These are phyloP conservation scores for Rhododendron williamsianum DNA, from an alignment of 148 eudicot species.

Conservation along the genomic window DNA sequence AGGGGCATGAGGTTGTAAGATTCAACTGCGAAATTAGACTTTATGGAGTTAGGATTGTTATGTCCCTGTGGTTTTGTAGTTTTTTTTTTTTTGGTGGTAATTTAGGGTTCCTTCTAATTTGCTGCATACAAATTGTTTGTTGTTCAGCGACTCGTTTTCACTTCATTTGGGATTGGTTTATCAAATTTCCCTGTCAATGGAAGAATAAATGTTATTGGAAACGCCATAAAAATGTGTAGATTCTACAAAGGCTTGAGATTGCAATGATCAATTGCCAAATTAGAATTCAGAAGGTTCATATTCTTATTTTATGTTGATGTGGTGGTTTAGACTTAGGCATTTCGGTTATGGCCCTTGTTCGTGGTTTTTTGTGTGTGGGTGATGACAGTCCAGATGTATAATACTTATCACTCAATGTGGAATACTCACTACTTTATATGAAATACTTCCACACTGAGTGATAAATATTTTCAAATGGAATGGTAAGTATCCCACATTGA, in stretches of 20 bases:
- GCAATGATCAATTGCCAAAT: not conserved
- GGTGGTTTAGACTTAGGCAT: not conserved
- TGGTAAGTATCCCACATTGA: no score
- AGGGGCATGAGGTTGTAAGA: not conserved
- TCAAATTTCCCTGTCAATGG: not conserved
- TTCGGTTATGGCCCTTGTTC: not conserved
- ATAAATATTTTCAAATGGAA: no score
- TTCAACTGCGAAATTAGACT: not conserved
- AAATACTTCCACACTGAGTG: no score
- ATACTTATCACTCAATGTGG: no score
- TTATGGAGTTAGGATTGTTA: not conserved
- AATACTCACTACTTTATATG: no score
- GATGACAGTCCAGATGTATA: not conserved
- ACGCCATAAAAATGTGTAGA: not conserved
- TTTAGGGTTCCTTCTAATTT: not conserved
- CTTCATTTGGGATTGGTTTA: not conserved
- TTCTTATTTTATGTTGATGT: not conserved
- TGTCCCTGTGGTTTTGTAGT: not conserved
- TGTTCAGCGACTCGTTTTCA: not conserved
- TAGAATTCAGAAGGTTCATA: not conserved
- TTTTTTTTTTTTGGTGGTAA: not conserved
- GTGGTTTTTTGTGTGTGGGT: not conserved
- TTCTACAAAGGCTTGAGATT: not conserved
- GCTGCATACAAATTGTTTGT: not conserved
- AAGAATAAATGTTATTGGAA: not conserved